Evolutionary conservation across 176 grass and related monocot species (phyloP), one percentile per base, ranked within the genome.

Genomic region (Lolium perenne): DNA sequence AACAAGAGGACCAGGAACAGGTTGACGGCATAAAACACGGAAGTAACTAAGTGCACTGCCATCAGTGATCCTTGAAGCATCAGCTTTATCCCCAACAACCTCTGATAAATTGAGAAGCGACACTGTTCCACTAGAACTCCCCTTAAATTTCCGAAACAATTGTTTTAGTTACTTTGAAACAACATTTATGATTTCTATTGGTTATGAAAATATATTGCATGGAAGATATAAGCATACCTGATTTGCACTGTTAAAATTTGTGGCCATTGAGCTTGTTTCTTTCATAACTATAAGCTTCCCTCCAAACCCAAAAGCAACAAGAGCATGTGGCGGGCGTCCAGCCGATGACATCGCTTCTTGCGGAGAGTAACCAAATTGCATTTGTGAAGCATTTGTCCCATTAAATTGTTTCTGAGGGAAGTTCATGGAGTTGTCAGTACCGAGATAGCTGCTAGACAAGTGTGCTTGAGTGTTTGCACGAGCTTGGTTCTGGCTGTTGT

Each of bases 261-360:
- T 89, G 16, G 78, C 8, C 80, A 89, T 92, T 73, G 93, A 89
- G 85, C 58, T 89, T 47, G 90, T 83, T 81, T 92, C 91, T 88
- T 94, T 95, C 93, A 92, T 89, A 78, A 98, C 80, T 65, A 98
- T 58, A 64, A 95, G 86, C 71, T 91, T 98, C 35, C 93, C 96
- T 76, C 93, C 93, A 87, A 98, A 98, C 53, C 96, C 96, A 88
- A 95, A 98, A 77, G 91, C 70, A 90, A 98, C 92, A 7, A 98
- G 74, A 63, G 93, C 86, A 89, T 98, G 96, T 15, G 96, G 68
- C 40, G 91, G 96, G 4, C 93, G 91, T 83, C 96, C 96, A 62
- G 86, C 91, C 3, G 84, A 92, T 73, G 90, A 95, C 40, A 88
- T 93, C 45, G 57, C 95, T 88, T 95, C 84, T 17, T 86, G 75